phyloP scores from a whole-genome alignment of 2,329 filamentous ascomycete species.

The Cordyceps sp. region DNA sequence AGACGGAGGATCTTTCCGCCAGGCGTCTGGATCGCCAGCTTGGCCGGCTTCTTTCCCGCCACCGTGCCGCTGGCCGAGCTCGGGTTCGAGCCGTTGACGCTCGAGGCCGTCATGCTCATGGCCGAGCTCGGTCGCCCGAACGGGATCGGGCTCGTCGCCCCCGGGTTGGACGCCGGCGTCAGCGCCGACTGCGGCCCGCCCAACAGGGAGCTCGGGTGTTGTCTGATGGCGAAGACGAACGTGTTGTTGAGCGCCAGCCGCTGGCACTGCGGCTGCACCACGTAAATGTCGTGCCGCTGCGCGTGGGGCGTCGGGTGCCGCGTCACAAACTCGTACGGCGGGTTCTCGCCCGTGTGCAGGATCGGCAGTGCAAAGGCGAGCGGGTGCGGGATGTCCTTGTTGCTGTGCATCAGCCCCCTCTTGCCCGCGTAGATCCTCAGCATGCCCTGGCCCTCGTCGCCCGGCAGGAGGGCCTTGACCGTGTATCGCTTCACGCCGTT shows the following conservation, averaged over 20 bases:
- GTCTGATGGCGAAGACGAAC: slow-evolving; percentile 89
- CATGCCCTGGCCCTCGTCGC: slow-evolving; percentile 76
- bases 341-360: slow-evolving; percentile 80
- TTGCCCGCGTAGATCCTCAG: slow-evolving; percentile 90
- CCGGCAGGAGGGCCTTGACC: slow-evolving; percentile 78
- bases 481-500: slow-evolving; percentile 79
- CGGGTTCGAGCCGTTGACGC: slow-evolving; percentile 38
- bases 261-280: slow-evolving; percentile 87
- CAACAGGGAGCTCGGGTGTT: slow-evolving; percentile 54
- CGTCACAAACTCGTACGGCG: slow-evolving; percentile 81
- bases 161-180: slow-evolving; percentile 29
- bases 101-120: slow-evolving; percentile 46
- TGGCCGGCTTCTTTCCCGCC: slow-evolving; percentile 68
- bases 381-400: slow-evolving; percentile 88
- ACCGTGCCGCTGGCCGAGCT: slow-evolving; percentile 35
- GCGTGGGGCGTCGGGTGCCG: slow-evolving; percentile 94
- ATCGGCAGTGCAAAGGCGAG: slow-evolving; percentile 82
- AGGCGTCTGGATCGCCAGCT: slow-evolving; percentile 86
- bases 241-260: slow-evolving; percentile 87
- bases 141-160: slow-evolving; percentile 39
- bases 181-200: slow-evolving; percentile 17
- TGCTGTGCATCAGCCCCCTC: slow-evolving; percentile 90
- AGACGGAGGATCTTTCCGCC: slow-evolving; percentile 85
- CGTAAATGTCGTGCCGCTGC: slow-evolving; percentile 92
- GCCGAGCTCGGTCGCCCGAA: slow-evolving; percentile 44